These are phyloP conservation scores for Musa acuminata DNA, from an alignment of 176 grass and related monocot genomes.

Conservation along the genomic window DNA sequence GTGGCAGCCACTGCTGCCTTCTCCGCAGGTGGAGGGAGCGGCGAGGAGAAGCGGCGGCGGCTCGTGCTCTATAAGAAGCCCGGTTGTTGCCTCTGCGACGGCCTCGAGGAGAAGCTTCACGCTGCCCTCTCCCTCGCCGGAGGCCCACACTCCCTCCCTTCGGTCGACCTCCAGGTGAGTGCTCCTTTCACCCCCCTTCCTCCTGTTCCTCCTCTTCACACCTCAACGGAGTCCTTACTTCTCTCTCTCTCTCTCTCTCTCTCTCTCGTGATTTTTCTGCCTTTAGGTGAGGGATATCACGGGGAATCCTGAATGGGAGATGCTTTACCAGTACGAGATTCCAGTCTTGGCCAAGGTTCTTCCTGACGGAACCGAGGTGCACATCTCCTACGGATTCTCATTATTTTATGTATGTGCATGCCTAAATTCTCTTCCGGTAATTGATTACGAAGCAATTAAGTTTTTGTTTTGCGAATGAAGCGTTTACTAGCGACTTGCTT, in stretches of 20 bases:
- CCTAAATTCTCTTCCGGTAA: neutral
- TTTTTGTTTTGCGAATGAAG: neutral
- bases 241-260: neutral
- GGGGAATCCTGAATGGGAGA: constrained; percentile 58
- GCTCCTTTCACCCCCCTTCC: too few relatives aligned
- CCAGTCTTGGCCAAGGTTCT: constrained; percentile 69
- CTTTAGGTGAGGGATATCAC: constrained; percentile 74
- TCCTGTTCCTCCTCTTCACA: too few relatives aligned
- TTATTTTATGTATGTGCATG: neutral
- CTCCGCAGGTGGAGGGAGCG: constrained; percentile 11
- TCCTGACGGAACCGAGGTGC: constrained; percentile 68
- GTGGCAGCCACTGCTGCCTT: constrained; percentile 21
- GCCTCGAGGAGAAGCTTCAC: constrained; percentile 83
- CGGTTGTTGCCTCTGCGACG: constrained; percentile 89
- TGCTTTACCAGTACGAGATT: constrained; percentile 85
- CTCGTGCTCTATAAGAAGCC: constrained; percentile 76
- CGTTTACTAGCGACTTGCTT: neutral
- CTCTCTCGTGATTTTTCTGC: neutral
- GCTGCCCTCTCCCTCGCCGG: constrained; percentile 52
- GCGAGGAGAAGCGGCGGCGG: constrained; percentile 23
- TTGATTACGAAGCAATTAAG: neutral
- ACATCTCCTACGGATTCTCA: neutral
- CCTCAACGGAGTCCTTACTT: too few relatives aligned
- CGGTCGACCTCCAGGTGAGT: constrained; percentile 59
- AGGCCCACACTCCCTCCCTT: constrained; percentile 35